Base-by-base conservation (phyloP, 495 filamentous ascomycete species). In the Cercophora samala region DNA sequence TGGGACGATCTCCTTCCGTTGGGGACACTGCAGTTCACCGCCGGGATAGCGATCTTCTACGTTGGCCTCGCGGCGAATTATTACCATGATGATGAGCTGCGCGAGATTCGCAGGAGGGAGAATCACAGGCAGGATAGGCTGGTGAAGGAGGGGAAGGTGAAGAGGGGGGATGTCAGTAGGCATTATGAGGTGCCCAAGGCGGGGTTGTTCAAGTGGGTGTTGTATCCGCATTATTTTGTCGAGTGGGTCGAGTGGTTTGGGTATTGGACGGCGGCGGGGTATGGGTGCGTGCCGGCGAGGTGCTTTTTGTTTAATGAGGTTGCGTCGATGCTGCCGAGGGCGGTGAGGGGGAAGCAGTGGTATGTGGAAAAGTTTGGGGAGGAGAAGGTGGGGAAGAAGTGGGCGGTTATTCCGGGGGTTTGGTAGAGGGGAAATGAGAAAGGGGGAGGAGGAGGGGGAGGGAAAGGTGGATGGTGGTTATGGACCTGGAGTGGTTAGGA, bases 161-260 rank as follows among this genome's bases (percentile, higher is more conserved):
- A 73, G 32, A 71, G 73, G 29, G 52, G 64, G 46, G 22, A 4
- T 55, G 84, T 90, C 67, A 83, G 89, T n/a, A 97, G 97, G 79
- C 85, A 96, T 64, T 99, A 99, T 75, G 88, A 90, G 78, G 86
- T 99, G 58, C 96, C 96, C 0, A 79, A 88, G 66, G 87, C 89
- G 52, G 93, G 93, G 2, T 79, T 97, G 53, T 99, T 99, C 80
- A 80, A 79, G 60, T 88, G 84, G 65, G 86, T 97, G 73, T 83
- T 98, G 63, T 96, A 90, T 79, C 93, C 95, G 66, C 96, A 99
- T 74, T 98, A 96, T 74, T 84, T 95, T 60, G 90, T 87, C 68
- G 95, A 99, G 83, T 99, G 95, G 95, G 77, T 97, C 60, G 96
- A 99, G 80, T 98, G 96, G 95, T 73, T 84, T 21, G 95, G 95